Evolutionary conservation across 2,329 filamentous ascomycete species (phyloP).

Genomic region (Hypomyces rosellus): DNA sequence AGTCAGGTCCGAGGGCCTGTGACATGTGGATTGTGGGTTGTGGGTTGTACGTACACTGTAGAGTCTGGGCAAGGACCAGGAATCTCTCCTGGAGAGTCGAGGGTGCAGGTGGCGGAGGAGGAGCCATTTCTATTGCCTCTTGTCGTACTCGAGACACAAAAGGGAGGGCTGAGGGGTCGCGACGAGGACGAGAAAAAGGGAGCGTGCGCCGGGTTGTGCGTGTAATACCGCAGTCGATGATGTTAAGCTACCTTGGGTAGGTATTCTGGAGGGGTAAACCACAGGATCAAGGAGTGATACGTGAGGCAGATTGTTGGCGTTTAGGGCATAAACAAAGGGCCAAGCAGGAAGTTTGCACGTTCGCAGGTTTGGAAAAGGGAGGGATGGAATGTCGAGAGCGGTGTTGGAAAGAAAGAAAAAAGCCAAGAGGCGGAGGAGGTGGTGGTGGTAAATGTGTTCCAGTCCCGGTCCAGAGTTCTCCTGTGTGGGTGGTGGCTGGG

Average conservation of each 20-base stretch:
- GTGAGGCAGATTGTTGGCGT: too few relatives aligned
- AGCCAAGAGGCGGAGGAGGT: background rate
- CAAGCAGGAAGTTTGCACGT: too few relatives aligned
- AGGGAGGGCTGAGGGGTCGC: background rate
- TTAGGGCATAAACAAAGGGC: too few relatives aligned
- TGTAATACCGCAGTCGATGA: too few relatives aligned
- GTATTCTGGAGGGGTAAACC: too few relatives aligned
- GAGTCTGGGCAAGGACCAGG: conserved; percentile 72
- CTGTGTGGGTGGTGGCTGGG: too few relatives aligned
- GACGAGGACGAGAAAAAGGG: background rate
- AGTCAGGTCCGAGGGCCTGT: background rate
- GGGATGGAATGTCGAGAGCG: background rate
- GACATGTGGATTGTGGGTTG: conserved; percentile 13
- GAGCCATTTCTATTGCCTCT: background rate
- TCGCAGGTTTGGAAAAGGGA: background rate
- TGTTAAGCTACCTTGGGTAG: too few relatives aligned
- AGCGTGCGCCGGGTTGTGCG: background rate
- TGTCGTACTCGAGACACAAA: background rate
- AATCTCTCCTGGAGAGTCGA: conserved; percentile 64
- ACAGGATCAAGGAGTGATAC: too few relatives aligned
- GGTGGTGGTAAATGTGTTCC: too few relatives aligned
- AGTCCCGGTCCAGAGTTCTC: too few relatives aligned
- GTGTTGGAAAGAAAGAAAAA: background rate
- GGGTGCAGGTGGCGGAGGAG: conserved; percentile 4
- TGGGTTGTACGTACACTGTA: conserved; percentile 68